Conservation (phyloP, 495 filamentous ascomycete genomes). For the Xylaria venustula region DNA sequence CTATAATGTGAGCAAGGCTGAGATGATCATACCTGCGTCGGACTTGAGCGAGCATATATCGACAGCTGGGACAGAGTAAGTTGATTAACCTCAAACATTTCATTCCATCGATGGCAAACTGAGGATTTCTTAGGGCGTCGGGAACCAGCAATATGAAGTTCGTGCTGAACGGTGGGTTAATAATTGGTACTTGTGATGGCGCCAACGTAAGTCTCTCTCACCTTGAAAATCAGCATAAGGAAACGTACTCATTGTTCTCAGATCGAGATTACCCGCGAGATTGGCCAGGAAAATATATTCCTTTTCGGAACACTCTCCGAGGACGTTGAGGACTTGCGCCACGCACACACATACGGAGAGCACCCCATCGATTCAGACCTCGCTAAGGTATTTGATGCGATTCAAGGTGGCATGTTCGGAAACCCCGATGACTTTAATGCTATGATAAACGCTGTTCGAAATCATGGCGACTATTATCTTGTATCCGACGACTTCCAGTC, state of each 20-base stretch:
- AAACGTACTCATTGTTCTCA: slow-evolving; percentile 28
- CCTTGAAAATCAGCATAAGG: neutral
- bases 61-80: slow-evolving; percentile 86
- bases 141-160: slow-evolving; percentile 95
- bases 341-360: slow-evolving; percentile 78
- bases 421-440: slow-evolving; percentile 71
- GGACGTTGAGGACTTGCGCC: slow-evolving; percentile 94
- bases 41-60: slow-evolving; percentile 99
- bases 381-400: slow-evolving; percentile 75
- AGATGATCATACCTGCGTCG: slow-evolving; percentile 91
- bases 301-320: slow-evolving; percentile 96
- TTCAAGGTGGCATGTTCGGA: slow-evolving; percentile 76
- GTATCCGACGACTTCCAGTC: slow-evolving; percentile 95
- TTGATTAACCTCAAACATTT: neutral
- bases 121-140: slow-evolving; percentile 39
- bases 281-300: slow-evolving; percentile 95
- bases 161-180: slow-evolving; percentile 91
- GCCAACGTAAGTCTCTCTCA: slow-evolving; percentile 71
- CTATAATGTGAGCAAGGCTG: slow-evolving; percentile 99
- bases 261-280: slow-evolving; percentile 98
- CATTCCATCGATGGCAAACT: no score
- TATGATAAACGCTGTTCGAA: slow-evolving; percentile 76
- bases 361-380: slow-evolving; percentile 77
- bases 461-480: slow-evolving; percentile 96
- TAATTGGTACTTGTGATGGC: slow-evolving; percentile 97